Percentiles rank a stretch among this genome's conserved stretches.
These are phyloP conservation scores for Auriculariales sp. DNA, from an alignment of 768 basidiomycete species.

Conservation along the genomic window DNA sequence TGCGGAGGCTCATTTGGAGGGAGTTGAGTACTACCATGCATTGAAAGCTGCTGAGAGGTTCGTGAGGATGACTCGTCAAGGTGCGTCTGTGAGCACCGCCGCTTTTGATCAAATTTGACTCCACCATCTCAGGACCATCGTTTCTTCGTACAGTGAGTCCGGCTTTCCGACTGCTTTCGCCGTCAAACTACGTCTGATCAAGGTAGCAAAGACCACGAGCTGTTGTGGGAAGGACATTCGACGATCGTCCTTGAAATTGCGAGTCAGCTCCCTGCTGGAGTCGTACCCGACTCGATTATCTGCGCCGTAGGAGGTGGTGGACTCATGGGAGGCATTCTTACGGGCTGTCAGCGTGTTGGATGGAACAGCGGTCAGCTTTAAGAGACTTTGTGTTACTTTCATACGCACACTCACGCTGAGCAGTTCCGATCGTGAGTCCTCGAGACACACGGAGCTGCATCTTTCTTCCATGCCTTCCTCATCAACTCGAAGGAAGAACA, in stretches of 20 bases:
- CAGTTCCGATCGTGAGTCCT: conserved; percentile 52
- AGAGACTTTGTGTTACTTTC: background rate
- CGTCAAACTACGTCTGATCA: background rate
- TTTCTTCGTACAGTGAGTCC: conserved; percentile 39
- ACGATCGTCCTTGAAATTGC: conserved; percentile 55
- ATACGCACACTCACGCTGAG: background rate
- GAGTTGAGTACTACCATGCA: conserved; percentile 45
- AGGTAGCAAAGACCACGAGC: conserved; percentile 18
- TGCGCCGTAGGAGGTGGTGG: conserved; percentile 71
- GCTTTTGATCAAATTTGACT: background rate
- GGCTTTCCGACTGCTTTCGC: background rate
- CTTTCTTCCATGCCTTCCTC: conserved; percentile 58
- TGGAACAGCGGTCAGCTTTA: conserved; percentile 52
- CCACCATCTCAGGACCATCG: conserved; percentile 33
- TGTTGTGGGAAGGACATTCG: conserved; percentile 64
- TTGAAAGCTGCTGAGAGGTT: conserved; percentile 32
- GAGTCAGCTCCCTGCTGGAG: conserved; percentile 26
- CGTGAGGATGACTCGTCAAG: conserved; percentile 31
- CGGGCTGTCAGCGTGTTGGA: conserved; percentile 44
- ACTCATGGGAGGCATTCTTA: conserved; percentile 51
- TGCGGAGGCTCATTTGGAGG: conserved; percentile 44
- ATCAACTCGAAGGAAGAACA: conserved; percentile 20
- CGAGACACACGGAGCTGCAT: conserved; percentile 60
- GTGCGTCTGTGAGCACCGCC: conserved; percentile 23
- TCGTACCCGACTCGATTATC: conserved; percentile 54